Conservation (phyloP, 345 rosid species). For the Eutrema heterophyllum region DNA sequence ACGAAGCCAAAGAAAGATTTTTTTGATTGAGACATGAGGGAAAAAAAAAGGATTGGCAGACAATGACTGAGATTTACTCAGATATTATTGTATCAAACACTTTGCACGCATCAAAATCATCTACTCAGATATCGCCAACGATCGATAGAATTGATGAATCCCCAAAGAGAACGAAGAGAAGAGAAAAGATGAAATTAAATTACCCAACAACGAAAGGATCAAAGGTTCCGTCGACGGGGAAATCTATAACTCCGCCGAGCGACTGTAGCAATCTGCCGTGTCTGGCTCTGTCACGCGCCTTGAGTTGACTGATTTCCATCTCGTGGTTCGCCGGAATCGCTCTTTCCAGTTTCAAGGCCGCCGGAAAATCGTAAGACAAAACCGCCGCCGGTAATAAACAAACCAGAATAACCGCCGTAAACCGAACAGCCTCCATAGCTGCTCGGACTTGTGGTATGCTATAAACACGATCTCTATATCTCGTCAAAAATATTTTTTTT, state of each 20-base stretch:
- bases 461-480: slow-evolving; percentile 6
- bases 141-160: background rate
- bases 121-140: background rate
- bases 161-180: background rate
- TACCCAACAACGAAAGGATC: slow-evolving; percentile 93
- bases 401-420: slow-evolving; percentile 2
- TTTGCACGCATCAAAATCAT: background rate
- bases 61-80: slow-evolving; percentile 1
- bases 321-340: slow-evolving; percentile 43
- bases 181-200: background rate
- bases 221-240: slow-evolving; percentile 71
- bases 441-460: background rate
- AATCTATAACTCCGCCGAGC: slow-evolving; percentile 60
- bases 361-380: slow-evolving; percentile 47
- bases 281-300: slow-evolving; percentile 58
- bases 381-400: slow-evolving; percentile 16
- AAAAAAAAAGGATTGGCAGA: background rate
- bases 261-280: slow-evolving; percentile 83
- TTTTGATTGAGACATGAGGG: slow-evolving; percentile 3
- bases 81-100: slow-evolving; percentile 22
- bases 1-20: background rate
- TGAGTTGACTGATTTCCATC: slow-evolving; percentile 54
- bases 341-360: slow-evolving; percentile 53
- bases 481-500: too few species aligned
- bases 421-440: slow-evolving; percentile 14